A percentile compares a stretch with the other conserved stretches of the same genome.
These are phyloP conservation scores for Novymonas esmeraldas DNA, from an alignment of 208 protist genomes.

Conservation along the genomic window DNA sequence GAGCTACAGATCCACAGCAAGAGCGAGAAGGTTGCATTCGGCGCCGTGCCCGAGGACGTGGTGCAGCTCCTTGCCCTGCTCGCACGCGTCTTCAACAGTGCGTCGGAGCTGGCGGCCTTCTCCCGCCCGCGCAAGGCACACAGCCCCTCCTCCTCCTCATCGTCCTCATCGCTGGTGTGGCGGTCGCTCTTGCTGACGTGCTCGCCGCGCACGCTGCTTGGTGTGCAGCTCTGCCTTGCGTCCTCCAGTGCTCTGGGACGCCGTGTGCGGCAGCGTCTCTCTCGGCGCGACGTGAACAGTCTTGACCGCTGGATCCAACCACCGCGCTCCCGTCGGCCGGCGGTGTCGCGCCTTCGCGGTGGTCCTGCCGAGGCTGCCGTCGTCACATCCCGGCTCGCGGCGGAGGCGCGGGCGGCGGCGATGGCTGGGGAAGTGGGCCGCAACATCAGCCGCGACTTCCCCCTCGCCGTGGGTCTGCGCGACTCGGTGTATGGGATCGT, in stretches of 20 bases:
- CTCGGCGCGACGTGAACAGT: conserved; percentile 32
- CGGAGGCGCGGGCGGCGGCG: not conserved
- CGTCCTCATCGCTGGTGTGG: conserved; percentile 16
- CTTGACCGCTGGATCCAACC: conserved; percentile 28
- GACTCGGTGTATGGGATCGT: conserved; percentile 17
- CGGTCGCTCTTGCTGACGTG: conserved; percentile 6
- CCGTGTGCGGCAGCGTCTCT: conserved; percentile 41
- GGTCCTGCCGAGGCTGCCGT: not conserved
- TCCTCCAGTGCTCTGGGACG: conserved; percentile 36
- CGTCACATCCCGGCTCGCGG: not conserved
- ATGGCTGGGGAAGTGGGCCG: not conserved
- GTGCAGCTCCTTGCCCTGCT: conserved; percentile 24
- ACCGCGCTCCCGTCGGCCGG: not conserved
- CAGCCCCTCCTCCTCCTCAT: not conserved
- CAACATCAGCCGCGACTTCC: conserved; percentile 10
- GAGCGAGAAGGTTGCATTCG: conserved; percentile 33
- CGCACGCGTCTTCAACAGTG: conserved; percentile 9
- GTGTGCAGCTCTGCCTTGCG: conserved; percentile 39
- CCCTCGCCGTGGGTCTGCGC: conserved; percentile 6
- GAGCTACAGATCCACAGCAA: conserved; percentile 15
- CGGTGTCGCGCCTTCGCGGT: not conserved
- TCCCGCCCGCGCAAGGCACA: not conserved
- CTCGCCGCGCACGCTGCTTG: conserved; percentile 17
- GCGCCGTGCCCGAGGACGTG: conserved; percentile 18
- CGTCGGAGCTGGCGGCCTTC: conserved; percentile 16